Evolutionary conservation across 2,329 filamentous ascomycete genomes (phyloP), one percentile per base, ranked within the genome.

Genomic region (Ophiostoma angusticollis): DNA sequence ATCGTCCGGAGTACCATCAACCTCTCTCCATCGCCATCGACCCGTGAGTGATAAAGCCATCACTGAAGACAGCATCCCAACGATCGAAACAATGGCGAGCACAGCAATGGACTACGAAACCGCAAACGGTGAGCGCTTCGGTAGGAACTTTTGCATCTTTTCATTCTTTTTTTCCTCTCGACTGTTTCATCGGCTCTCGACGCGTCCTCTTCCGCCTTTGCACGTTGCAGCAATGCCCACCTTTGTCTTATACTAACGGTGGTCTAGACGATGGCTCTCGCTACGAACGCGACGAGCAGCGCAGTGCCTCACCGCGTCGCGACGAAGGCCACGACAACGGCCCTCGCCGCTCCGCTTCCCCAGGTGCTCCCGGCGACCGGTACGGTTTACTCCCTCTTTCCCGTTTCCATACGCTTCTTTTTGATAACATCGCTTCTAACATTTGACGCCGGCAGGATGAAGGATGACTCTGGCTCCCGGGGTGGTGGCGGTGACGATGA

Each of bases 21-120:
- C 19, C 6, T 29, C 34, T 29, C 24, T 29, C 21, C 33, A 39
- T 42, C 40, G 28, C 24, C 39, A 45, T 39, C 39, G 33, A 21
- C 33, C 25, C 28, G 27, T 28, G 18, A 32, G 31, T 28, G 11
- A 35, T 31, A 33, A 27, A 21, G 32, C 24, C 16, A 41, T 29
- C 29, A 13, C 16, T 8, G 12, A 22, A 19, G 21, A 29, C 18
- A n/a, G 22, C 14, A 29, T n/a, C 25, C 17, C 19, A 34, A 17
- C 33, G 32, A 38, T 16, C 17, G n/a, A 16, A 34, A 50, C 44
- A 29, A 77, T 77, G 72, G 72, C 72, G 41, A 76, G 74, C 47
- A 74, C 72, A 30, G 70, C 74, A 49, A 80, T 80, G 76, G 76
- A 80, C 55, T 80, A 80, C 58, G 76, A 80, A 58, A 72, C 71